phyloP scores from a whole-genome alignment of 2,329 filamentous ascomycete genomes.

The Alternaria arborescens region DNA sequence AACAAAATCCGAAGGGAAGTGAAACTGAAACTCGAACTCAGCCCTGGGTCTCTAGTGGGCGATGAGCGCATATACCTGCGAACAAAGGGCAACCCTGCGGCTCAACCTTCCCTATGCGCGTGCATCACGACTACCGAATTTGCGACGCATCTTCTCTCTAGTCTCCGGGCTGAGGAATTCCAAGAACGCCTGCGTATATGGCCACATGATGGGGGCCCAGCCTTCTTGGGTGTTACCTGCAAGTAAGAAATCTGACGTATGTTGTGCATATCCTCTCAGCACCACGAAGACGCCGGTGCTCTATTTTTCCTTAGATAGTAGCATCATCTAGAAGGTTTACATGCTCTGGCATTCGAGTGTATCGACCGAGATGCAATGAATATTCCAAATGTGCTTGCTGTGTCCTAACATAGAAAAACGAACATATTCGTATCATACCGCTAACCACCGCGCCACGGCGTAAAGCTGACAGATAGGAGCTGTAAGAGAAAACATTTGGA shows the following conservation, averaged over 20 bases:
- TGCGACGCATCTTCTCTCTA: not conserved
- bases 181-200: not conserved
- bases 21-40: not conserved
- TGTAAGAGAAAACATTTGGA: not conserved
- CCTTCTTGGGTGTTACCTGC: not conserved
- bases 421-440: not conserved
- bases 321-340: not conserved
- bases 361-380: not conserved
- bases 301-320: not conserved
- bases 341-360: not conserved
- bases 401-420: not conserved
- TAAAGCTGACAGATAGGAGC: not conserved
- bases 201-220: not conserved
- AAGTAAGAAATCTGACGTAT: not conserved
- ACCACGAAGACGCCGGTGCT: not conserved
- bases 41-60: not conserved
- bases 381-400: not conserved
- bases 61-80: not conserved
- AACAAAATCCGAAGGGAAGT: not conserved
- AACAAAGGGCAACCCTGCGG: conserved; percentile 1
- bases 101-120: not conserved
- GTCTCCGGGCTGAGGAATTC: not conserved
- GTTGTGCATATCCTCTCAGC: not conserved
- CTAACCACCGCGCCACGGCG: not conserved
- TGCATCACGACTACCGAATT: not conserved